phyloP scores from a whole-genome alignment of 202 grass and related monocot species.

The Schoenoplectus tabernaemontani region DNA sequence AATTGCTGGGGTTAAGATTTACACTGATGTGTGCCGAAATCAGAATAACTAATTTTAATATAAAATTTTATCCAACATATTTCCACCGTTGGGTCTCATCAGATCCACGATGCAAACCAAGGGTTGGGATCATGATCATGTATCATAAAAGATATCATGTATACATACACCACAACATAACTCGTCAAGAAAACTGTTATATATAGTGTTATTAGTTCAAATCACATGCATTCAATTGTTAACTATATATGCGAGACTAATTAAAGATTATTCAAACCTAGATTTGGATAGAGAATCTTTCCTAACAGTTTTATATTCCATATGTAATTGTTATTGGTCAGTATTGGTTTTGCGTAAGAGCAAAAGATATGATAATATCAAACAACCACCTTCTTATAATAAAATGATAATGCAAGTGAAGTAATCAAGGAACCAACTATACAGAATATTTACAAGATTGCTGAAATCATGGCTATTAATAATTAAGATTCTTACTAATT shows the following conservation, averaged over 20 bases:
- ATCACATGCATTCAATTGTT: too few relatives aligned
- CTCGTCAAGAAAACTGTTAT: not conserved
- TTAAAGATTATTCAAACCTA: not conserved
- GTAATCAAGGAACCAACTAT: not conserved
- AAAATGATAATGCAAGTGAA: not conserved
- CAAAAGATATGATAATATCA: not conserved
- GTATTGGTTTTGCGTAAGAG: not conserved
- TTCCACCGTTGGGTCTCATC: not conserved
- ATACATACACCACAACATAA: not conserved
- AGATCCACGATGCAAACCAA: not conserved
- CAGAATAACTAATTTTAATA: not conserved
- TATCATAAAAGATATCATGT: not conserved
- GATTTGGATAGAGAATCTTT: conserved; percentile 7
- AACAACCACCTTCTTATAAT: not conserved
- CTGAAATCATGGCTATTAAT: conserved; percentile 1
- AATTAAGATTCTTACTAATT: not conserved
- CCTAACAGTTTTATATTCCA: not conserved
- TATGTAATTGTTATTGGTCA: not conserved
- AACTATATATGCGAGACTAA: too few relatives aligned
- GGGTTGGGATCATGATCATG: too few relatives aligned
- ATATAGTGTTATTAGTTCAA: too few relatives aligned
- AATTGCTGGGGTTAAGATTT: not conserved
- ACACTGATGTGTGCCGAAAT: not conserved
- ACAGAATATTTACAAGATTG: not conserved
- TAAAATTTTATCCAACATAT: not conserved